These are phyloP conservation scores for Ascochyta viciae-villosae DNA, from an alignment of 2,329 filamentous ascomycete species.

Conservation along the genomic window DNA sequence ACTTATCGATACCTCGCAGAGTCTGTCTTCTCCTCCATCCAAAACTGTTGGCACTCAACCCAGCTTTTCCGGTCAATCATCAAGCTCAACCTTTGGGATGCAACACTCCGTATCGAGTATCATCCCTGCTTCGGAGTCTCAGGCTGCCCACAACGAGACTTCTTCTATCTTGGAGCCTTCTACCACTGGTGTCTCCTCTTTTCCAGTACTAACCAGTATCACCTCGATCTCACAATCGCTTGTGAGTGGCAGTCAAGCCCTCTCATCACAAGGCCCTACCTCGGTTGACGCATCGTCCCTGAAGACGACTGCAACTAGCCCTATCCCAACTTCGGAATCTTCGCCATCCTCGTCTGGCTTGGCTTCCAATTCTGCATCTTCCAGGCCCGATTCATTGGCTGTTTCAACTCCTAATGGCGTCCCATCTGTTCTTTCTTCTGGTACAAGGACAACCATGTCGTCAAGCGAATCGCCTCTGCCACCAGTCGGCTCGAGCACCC, in stretches of 20 bases:
- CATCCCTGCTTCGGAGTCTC: neutral
- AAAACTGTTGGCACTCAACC: neutral
- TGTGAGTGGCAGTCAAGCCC: neutral
- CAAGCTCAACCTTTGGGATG: neutral
- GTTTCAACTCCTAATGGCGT: neutral
- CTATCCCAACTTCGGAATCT: slow-evolving; percentile 4
- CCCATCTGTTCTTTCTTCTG: neutral
- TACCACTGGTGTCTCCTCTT: neutral
- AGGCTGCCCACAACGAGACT: neutral
- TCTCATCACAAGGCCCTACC: neutral
- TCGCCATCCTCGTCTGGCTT: neutral
- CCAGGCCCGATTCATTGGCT: neutral
- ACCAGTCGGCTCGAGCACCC: neutral
- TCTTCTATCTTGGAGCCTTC: neutral
- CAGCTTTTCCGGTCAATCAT: neutral
- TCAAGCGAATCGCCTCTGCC: neutral
- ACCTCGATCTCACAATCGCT: neutral
- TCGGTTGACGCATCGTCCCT: neutral
- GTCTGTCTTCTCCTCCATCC: neutral
- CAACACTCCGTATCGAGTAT: neutral
- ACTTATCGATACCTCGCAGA: neutral
- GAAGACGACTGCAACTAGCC: neutral
- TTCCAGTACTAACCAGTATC: neutral
- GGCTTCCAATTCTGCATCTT: neutral
- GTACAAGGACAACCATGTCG: neutral